These are phyloP conservation scores for Rhizoclosmatium sp. DNA, from an alignment of 192 early-diverging fungal species.

Conservation along the genomic window DNA sequence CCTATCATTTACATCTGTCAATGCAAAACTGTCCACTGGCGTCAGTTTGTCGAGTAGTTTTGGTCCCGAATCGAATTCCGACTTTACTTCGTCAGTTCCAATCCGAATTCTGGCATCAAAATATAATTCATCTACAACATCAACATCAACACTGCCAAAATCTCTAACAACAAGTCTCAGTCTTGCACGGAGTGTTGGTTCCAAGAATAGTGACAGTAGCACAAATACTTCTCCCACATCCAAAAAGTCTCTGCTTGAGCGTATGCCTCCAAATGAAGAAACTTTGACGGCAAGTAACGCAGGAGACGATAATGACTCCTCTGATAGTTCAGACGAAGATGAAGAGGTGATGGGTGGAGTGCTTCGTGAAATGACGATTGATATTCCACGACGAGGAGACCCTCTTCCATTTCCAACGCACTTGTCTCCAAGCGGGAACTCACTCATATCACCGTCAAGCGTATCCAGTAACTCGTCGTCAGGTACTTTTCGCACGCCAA, in stretches of 20 bases:
- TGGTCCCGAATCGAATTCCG: background rate
- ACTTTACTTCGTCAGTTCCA: background rate
- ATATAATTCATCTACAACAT: background rate
- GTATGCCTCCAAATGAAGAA: background rate
- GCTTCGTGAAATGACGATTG: background rate
- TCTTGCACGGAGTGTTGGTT: background rate
- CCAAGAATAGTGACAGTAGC: too few species aligned
- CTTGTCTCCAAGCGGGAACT: background rate
- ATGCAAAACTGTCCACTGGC: background rate
- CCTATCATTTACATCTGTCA: background rate
- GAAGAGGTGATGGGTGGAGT: background rate
- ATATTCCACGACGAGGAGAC: background rate
- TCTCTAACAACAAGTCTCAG: background rate
- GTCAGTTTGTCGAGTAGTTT: background rate
- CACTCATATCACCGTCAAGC: background rate
- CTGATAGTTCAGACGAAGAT: background rate
- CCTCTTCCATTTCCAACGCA: background rate
- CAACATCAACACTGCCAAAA: background rate
- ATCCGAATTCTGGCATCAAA: background rate
- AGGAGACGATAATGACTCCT: background rate
- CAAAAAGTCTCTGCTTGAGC: background rate
- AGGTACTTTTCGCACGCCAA: slow-evolving; percentile 3
- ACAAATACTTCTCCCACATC: background rate
- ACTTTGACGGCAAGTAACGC: background rate
- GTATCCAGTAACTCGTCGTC: background rate